phyloP scores from a whole-genome alignment of 163 green algal genomes.

The Scenedesmus sp. region DNA sequence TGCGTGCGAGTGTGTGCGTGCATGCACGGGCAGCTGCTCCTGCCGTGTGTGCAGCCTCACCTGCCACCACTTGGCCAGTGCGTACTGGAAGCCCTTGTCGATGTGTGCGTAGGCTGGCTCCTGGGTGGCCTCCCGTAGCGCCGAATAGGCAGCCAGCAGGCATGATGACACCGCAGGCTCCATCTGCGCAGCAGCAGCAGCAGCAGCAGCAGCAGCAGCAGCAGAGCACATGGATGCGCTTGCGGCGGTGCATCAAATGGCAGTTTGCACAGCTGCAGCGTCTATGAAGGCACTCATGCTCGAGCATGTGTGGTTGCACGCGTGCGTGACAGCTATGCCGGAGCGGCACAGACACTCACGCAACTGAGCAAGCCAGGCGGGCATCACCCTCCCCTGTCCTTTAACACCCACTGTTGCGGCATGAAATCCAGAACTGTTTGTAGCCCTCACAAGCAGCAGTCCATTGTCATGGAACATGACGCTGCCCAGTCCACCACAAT shows the following conservation, averaged over 20 bases:
- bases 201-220: not conserved
- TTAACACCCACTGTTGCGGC: no score
- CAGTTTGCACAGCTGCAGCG: not conserved
- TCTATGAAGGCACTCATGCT: no score
- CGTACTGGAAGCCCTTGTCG: conserved; percentile 71
- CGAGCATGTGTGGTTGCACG: not conserved
- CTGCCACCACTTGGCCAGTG: conserved; percentile 85
- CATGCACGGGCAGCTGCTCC: no score
- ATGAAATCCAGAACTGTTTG: no score
- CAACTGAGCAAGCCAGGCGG: not conserved
- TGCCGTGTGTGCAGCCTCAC: conserved; percentile 62
- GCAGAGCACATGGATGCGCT: not conserved
- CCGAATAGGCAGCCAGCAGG: conserved; percentile 79
- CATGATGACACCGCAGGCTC: conserved; percentile 82
- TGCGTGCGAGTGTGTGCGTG: no score
- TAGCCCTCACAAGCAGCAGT: no score
- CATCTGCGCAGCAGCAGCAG: conserved; percentile 56
- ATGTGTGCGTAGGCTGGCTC: conserved; percentile 68
- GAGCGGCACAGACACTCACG: no score
- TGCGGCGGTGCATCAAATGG: not conserved
- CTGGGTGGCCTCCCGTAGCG: conserved; percentile 84
- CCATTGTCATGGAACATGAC: no score
- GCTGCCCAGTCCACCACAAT: no score
- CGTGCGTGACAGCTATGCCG: no score
- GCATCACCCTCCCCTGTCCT: no score